Conservation (phyloP, 192 early-diverging fungal genomes). For the Podila horticola region DNA sequence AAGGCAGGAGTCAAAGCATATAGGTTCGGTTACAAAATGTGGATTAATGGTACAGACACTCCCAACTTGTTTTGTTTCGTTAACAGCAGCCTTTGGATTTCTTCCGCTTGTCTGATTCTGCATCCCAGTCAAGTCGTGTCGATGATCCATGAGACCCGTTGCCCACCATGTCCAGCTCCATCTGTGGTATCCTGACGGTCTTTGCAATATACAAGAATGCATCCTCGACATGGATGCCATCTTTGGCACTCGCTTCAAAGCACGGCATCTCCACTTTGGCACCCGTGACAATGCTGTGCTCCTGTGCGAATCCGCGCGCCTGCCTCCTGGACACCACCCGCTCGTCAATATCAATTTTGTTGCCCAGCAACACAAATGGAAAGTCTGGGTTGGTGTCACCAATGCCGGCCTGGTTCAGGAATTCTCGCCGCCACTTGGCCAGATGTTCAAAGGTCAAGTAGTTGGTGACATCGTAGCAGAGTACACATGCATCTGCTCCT, state of each 20-base stretch:
- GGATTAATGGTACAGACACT: too few species aligned
- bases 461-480: slow-evolving; percentile 96
- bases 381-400: slow-evolving; percentile 85
- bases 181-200: slow-evolving; percentile 62
- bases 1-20: too few species aligned
- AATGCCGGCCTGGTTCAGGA: slow-evolving; percentile 86
- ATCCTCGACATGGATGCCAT: slow-evolving; percentile 93
- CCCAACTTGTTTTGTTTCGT: not conserved
- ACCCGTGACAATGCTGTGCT: slow-evolving; percentile 82
- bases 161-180: slow-evolving; percentile 63
- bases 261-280: slow-evolving; percentile 89
- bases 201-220: slow-evolving; percentile 92
- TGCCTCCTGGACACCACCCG: slow-evolving; percentile 71
- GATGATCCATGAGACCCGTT: slow-evolving; percentile 2
- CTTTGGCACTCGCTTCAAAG: slow-evolving; percentile 98
- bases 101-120: slow-evolving; percentile 30
- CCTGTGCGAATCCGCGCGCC: slow-evolving; percentile 72
- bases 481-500: slow-evolving; percentile 96
- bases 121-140: slow-evolving; percentile 34
- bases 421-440: slow-evolving; percentile 95
- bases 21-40: too few species aligned
- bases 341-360: slow-evolving; percentile 97
- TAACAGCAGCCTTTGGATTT: slow-evolving; percentile 36
- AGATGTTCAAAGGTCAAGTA: slow-evolving; percentile 90
- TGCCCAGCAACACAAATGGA: slow-evolving; percentile 97